Evolutionary conservation across 2,329 filamentous ascomycete genomes (phyloP), one percentile per base, ranked within the genome.

Genomic region (Ophiostoma sp.): DNA sequence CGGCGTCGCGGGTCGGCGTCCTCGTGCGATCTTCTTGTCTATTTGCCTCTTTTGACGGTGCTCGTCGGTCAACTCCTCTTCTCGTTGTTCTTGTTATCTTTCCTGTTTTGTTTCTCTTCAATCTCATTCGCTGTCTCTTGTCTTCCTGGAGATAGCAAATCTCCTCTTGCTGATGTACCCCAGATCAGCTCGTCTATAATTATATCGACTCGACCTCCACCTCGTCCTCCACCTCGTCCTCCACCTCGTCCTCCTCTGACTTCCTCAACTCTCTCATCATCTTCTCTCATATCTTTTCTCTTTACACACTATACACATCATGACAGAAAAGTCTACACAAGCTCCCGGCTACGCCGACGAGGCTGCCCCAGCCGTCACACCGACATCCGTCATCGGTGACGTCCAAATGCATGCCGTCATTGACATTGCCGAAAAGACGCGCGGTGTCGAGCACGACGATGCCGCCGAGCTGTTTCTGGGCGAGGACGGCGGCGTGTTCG

Each of bases 381-480:
- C 66, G 17, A 3, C 45, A n/a, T 17, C 48, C 11, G 48, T 50
- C 28, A 7, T 6, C 22, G 63, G 28, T 28, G 48, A 55, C 28
- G 12, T 57, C 50, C 25, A 70, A 15, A 50, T 70, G 7, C 55
- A 25, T 15, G 36, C 50, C 39, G 39, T 42, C 33, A 15, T 59
- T 15, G 33, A 25, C 22, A 70, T 59, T 42, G 63, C 57, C 11
- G 68, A 73, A 39, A 73, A 73, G 57, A 70, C 69, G 3, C 72
- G 57, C 22, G 68, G 68, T 2, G 45, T 73, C 28, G 72, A 73
- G 33, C 72, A 73, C 57, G 72, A 73, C 45, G 72, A 66, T 8
- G 72, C 72, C 4, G 72, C 72, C 59, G 72, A 73, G 15, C 66
- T 73, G 25, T 73, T 73, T 66, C 45, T 68, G 12, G 72, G 68